phyloP scores from a whole-genome alignment of 805 yeast genomes.

The Barnettozyma salicaria region DNA sequence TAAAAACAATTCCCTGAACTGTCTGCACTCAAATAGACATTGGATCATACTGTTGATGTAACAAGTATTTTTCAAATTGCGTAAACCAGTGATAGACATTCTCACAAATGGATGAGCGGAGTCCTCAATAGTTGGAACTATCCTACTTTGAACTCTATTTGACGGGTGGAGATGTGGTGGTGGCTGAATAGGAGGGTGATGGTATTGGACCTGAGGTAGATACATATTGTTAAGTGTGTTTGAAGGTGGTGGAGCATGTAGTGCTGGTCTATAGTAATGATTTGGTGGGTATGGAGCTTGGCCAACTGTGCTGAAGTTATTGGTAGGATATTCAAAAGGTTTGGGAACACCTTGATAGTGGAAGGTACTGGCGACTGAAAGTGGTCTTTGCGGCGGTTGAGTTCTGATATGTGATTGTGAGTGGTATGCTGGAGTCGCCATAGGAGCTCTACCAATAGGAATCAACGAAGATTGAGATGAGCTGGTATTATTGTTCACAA shows the following conservation, averaged over 20 bases:
- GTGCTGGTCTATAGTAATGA: conserved; percentile 5
- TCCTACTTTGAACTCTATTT: conserved; percentile 13
- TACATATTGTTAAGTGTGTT: too few relatives aligned
- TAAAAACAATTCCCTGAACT: conserved; percentile 44
- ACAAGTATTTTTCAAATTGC: conserved; percentile 69
- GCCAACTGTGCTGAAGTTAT: conserved; percentile 1
- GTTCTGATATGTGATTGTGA: conserved; percentile 6
- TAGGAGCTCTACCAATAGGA: conserved; percentile 3
- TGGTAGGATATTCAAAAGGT: background rate
- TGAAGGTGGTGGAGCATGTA: background rate
- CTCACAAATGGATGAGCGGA: conserved; percentile 35
- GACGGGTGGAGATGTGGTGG: conserved; percentile 6
- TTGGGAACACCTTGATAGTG: background rate
- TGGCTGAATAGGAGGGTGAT: conserved; percentile 5
- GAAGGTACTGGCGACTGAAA: conserved; percentile 3
- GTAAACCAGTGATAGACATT: conserved; percentile 51
- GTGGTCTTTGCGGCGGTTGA: conserved; percentile 4
- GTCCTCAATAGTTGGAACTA: conserved; percentile 34
- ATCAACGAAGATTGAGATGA: conserved; percentile 1
- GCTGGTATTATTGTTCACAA: conserved; percentile 6
- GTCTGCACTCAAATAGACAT: conserved; percentile 50
- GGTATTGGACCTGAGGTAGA: too few relatives aligned
- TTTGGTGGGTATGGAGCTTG: conserved; percentile 5
- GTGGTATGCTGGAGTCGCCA: conserved; percentile 10
- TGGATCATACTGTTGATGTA: conserved; percentile 73